Base-by-base conservation (phyloP, 176 grass and related monocot genomes). In the Paspalum vaginatum region DNA sequence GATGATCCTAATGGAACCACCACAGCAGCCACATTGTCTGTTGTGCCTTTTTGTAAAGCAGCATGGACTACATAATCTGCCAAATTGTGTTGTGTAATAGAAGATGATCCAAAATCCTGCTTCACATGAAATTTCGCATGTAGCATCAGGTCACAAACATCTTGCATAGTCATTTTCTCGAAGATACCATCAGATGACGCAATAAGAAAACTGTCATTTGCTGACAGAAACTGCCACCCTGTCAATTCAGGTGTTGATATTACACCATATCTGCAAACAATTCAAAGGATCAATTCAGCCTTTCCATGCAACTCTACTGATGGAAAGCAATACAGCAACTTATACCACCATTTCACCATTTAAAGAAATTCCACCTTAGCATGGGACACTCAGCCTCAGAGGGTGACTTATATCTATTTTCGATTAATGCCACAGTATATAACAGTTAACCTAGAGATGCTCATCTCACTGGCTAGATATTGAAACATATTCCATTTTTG, bases 21-120 rank as follows among this genome's bases (percentile, higher is more conserved):
- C 41, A 98, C 90, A 87, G 88, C 84, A 14, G 95, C 95, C 60
- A 98, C 89, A 87, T 98, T 98, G 81, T 98, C 95, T 78, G 84
- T 89, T 27, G 92, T 91, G 24, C 95, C 95, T 83, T 83, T 95
- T 77, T 98, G 80, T 82, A 94, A 88, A 77, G 95, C 95, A 83
- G 73, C 73, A 51, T 74, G 77, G 79, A 94, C 72, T 50, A 95
- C 26, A 90, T 88, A 77, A 55, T 94, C 88, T 25, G 95, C 92
- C 70, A 95, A 91, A 84, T 92, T 89, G 65, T 88, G 72, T 63
- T 81, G 82, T 55, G 82, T 78, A 9, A 61, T 77, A 84, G 60
- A 42, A 61, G 78, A 74, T 14, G 76, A 75, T 41, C 52, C 79
- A 25, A 37, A 84, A 38, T 89, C 54, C 14, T 67, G 66, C 62